phyloP scores from a whole-genome alignment of 345 rosid species.

The Boechera divaricarpa region DNA sequence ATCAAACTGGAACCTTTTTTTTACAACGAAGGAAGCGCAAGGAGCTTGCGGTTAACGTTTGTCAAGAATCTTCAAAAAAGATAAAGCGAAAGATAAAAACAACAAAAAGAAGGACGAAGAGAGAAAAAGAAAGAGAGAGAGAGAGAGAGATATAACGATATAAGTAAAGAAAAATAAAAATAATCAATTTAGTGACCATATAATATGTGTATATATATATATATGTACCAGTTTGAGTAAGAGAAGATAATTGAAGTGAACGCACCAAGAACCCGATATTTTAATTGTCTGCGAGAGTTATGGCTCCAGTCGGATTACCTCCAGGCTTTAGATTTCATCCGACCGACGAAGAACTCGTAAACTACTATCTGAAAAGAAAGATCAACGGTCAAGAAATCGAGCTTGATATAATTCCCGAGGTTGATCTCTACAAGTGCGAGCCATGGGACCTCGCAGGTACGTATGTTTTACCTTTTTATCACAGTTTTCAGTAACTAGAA shows the following conservation, averaged over 20 bases:
- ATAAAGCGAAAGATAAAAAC: slow-evolving; percentile 47
- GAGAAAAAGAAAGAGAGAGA: background rate
- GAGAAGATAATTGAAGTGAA: slow-evolving; percentile 28
- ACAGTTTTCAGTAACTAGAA: background rate
- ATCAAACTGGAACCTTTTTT: slow-evolving; percentile 29
- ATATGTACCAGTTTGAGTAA: slow-evolving; percentile 17
- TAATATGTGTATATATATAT: slow-evolving; percentile 10
- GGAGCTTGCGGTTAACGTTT: slow-evolving; percentile 46
- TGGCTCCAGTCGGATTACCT: slow-evolving; percentile 69
- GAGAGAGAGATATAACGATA: background rate
- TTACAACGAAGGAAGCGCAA: slow-evolving; percentile 41
- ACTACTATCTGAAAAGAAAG: slow-evolving; percentile 88
- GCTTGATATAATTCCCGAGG: slow-evolving; percentile 93
- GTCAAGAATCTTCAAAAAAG: slow-evolving; percentile 49
- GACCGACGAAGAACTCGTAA: slow-evolving; percentile 93
- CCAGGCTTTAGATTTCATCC: slow-evolving; percentile 97
- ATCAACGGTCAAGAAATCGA: slow-evolving; percentile 85
- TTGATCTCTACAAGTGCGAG: slow-evolving; percentile 98
- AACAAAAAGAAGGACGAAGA: slow-evolving; percentile 43
- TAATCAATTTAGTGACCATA: slow-evolving; percentile 18
- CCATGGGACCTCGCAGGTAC: slow-evolving; percentile 94
- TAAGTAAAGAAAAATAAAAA: slow-evolving; percentile 9
- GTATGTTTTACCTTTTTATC: slow-evolving; percentile 4
- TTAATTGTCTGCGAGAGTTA: slow-evolving; percentile 17
- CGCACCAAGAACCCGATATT: slow-evolving; percentile 5